These are phyloP conservation scores for Fusarium sp. DNA, from an alignment of 2,329 filamentous ascomycete species.

Conservation along the genomic window DNA sequence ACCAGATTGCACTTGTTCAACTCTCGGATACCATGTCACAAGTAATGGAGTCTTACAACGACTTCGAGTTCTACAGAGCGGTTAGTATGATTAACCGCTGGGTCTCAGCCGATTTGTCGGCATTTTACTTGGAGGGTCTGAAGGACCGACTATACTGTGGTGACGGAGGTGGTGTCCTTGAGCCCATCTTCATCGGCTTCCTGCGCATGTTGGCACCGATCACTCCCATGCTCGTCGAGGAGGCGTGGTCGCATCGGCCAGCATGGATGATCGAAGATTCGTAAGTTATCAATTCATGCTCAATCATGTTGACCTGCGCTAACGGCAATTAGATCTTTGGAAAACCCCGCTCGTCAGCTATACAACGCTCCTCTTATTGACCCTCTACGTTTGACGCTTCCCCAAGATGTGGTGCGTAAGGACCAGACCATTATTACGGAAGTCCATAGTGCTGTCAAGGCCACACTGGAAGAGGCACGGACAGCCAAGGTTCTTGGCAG, in stretches of 20 bases:
- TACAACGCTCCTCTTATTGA: constrained; percentile 60
- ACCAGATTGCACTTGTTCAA: constrained; percentile 83
- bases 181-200: constrained; percentile 77
- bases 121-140: constrained; percentile 92
- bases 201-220: constrained; percentile 84
- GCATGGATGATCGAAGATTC: constrained; percentile 66
- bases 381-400: constrained; percentile 53
- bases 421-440: constrained; percentile 63
- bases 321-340: constrained; percentile 45
- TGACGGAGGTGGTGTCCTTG: constrained; percentile 72
- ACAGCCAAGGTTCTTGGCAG: constrained; percentile 79
- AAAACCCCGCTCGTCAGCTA: constrained; percentile 61
- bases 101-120: constrained; percentile 84
- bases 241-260: constrained; percentile 85
- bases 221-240: constrained; percentile 85
- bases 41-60: constrained; percentile 73
- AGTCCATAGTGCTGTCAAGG: constrained; percentile 76
- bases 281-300: constrained; percentile 50
- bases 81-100: constrained; percentile 81
- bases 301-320: constrained; percentile 14
- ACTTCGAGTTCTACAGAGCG: constrained; percentile 86
- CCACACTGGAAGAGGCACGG: constrained; percentile 79
- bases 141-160: constrained; percentile 95
- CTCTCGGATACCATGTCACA: constrained; percentile 73
- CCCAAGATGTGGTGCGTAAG: constrained; percentile 56